Base-by-base conservation (phyloP, 495 filamentous ascomycete species). In the Durotheca rogersii region DNA sequence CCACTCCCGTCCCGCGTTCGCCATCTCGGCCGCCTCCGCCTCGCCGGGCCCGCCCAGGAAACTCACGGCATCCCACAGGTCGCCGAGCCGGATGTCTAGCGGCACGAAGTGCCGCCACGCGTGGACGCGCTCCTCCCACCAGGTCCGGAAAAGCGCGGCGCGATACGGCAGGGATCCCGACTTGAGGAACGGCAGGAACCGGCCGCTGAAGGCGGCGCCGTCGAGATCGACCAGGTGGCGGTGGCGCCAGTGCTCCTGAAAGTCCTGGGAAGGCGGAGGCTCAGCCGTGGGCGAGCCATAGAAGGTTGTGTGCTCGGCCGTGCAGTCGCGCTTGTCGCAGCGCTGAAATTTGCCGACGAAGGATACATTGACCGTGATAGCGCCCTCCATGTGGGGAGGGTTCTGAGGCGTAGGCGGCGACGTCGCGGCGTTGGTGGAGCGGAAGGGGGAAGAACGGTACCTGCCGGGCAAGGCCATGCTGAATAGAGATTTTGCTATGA, bases 81-180 rank as follows among this genome's bases (percentile, higher is more conserved):
- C 82, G 42, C 84, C 79, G 1, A 81, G 73, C 3, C 88, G 74
- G 9, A 87, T 49, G 62, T 91, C 88, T 5, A 90, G 50, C 0
- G 88, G 88, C 1, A 90, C 82, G 43, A 87, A 93, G 67, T 93
- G 87, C 15, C 77, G 64, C 87, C 87, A 93, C 0, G 87, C 77
- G 17, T 74, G 74, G 9, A 91, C 59, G 0, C 88, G 79, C 11
- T 81, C 77, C 51, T 85, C 82, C 65, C 81, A 89, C 88, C 88
- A 93, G 44, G 87, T 80, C 4, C 81, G 72, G 68, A 90, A 90
- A 6, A 90, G 71, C 3, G 73, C 72, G 0, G 81, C 77, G 36
- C 80, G 79, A 61, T 91, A 82, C 0, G 85, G 83, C 1, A 89
- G 61, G 18, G 73, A 80, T 46, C 61, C 63, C n/a, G 80, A 83